phyloP scores from a whole-genome alignment of 441 rosid genomes.

The Brassica hybrid region DNA sequence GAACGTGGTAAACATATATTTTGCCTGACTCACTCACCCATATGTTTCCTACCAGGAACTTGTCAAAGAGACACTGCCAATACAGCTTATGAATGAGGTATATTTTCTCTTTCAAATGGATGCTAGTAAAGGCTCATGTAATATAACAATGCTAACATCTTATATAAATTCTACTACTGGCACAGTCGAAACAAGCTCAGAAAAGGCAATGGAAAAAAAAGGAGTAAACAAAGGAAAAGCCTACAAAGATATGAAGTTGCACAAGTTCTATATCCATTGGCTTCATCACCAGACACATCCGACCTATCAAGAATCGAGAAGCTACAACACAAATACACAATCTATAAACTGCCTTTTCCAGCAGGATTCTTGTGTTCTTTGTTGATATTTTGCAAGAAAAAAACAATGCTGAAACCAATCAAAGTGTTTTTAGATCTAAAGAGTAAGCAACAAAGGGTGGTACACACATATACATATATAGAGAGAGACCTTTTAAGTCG shows the following conservation, averaged over 20 bases:
- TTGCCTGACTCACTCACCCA: neutral
- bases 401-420: slow-evolving; percentile 7
- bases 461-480: neutral
- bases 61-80: neutral
- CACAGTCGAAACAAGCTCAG: neutral
- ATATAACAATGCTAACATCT: neutral
- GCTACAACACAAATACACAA: neutral
- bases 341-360: neutral
- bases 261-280: neutral
- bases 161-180: no score
- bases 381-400: neutral
- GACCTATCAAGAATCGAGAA: no score
- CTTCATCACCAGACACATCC: no score
- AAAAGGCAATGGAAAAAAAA: neutral
- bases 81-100: no score
- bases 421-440: neutral
- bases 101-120: neutral
- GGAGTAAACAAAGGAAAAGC: neutral
- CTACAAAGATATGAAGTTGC: neutral
- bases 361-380: neutral
- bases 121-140: neutral
- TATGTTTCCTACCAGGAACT: no score
- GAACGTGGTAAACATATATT: neutral
- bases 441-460: slow-evolving; percentile 13
- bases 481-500: neutral